Evolutionary conservation across 108 stramenopile species (phyloP).

Genomic region (Fragilaria crotonensis): DNA sequence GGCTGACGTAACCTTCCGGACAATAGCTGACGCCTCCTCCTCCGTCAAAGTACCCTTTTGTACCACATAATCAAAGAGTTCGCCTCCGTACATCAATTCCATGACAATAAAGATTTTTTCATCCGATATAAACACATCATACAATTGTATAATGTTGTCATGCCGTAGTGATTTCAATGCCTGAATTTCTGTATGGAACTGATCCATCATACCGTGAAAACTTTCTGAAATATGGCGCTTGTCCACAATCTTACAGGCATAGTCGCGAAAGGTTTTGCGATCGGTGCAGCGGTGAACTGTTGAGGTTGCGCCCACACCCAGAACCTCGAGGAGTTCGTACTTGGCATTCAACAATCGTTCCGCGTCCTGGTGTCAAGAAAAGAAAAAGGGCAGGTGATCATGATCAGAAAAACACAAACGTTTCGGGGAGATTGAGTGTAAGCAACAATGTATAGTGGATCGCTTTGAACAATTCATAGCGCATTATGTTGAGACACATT

Average conservation of each 20-base stretch:
- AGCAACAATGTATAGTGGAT: too few species aligned
- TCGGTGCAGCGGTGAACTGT: slow-evolving; percentile 85
- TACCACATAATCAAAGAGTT: slow-evolving; percentile 98
- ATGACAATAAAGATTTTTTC: slow-evolving; percentile 94
- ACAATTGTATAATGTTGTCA: slow-evolving; percentile 91
- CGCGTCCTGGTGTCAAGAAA: too few species aligned
- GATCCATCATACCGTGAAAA: slow-evolving; percentile 87
- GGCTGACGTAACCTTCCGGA: slow-evolving; percentile 85
- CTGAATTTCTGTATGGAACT: slow-evolving; percentile 93
- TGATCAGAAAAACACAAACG: too few species aligned
- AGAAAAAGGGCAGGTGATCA: too few species aligned
- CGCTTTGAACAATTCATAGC: too few species aligned
- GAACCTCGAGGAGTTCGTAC: slow-evolving; percentile 86
- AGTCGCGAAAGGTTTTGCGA: slow-evolving; percentile 47
- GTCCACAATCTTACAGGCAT: slow-evolving; percentile 96
- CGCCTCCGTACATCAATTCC: slow-evolving; percentile 97
- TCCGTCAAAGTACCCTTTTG: slow-evolving; percentile 85
- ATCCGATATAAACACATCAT: slow-evolving; percentile 87
- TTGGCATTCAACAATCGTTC: slow-evolving; percentile 62
- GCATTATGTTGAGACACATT: too few species aligned
- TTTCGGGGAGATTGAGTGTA: too few species aligned
- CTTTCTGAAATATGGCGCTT: slow-evolving; percentile 84
- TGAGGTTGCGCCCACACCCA: slow-evolving; percentile 95
- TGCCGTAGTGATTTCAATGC: slow-evolving; percentile 65
- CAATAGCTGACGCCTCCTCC: slow-evolving; percentile 88